Evolutionary conservation across 2,329 filamentous ascomycete genomes (phyloP), one percentile per base, ranked within the genome.

Genomic region (Claviceps spartinae): DNA sequence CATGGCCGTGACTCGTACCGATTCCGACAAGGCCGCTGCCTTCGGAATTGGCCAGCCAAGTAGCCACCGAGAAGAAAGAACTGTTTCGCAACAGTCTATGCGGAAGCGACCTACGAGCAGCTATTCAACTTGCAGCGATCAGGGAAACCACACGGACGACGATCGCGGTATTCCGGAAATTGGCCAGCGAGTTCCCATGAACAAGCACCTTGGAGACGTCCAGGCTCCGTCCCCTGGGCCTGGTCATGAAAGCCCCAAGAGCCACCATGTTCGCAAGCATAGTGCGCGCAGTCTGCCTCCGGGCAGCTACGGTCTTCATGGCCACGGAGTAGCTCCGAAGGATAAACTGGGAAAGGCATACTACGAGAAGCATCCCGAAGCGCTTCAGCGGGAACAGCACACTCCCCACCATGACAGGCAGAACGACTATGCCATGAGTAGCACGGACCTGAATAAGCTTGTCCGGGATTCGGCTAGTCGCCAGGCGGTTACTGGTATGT

Each of bases 101-200:
- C 81, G 79, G 65, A 81, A 84, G 66, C 79, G 83, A 57, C 81
- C 81, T 58, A 73, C 77, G 34, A 87, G 81, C 63, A 76, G 67
- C 43, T 73, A 74, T 54, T 75, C 76, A 49, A 64, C 73, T 40
- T 75, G 76, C 43, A 72, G 73, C 47, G 73, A 74, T 52, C 72
- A 75, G 46, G 68, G 67, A 22, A 60, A 62, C 42, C 70, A 83
- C 56, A 63, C 69, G 42, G 85, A 85, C 18, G 86, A 91, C 46
- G 86, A 93, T 57, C 83, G 89, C 52, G 91, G 90, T 22, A 95
- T 96, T 60, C 90, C 90, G 2, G 87, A 94, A 64, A 93, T 96
- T 59, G 91, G 91, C 47, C 81, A 87, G 62, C 85, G 90, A 63
- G 91, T 98, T 41, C 93, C 93, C 48, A 93, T 98, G 87, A 85